Evolutionary conservation across 495 filamentous ascomycete genomes (phyloP).

Genomic region (Tuber umbilicatum): DNA sequence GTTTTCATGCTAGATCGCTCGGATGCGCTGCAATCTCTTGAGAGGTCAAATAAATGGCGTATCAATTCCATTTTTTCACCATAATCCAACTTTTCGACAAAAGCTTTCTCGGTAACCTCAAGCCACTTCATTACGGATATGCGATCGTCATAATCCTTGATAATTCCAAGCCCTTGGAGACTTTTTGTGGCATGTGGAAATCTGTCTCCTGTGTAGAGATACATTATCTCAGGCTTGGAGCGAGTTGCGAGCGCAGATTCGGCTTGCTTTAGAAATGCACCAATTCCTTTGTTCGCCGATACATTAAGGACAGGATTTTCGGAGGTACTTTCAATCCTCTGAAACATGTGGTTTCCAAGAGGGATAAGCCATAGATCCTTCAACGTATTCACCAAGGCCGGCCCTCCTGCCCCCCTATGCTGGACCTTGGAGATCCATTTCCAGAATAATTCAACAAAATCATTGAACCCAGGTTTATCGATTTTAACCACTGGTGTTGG

Average conservation of each 20-base stretch:
- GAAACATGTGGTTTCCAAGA: conserved; percentile 28
- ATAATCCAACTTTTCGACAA: conserved; percentile 14
- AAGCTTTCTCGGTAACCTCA: conserved; percentile 14
- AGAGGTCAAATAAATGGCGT: conserved; percentile 2
- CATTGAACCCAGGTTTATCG: conserved; percentile 8
- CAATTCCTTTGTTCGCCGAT: conserved; percentile 6
- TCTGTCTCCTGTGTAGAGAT: conserved; percentile 8
- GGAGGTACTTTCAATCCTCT: conserved; percentile 28
- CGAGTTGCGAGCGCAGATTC: conserved; percentile 9
- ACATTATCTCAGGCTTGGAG: not conserved
- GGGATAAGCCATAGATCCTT: conserved; percentile 43
- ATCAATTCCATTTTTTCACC: conserved; percentile 13
- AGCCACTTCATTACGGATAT: conserved; percentile 22
- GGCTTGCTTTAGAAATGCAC: conserved; percentile 8
- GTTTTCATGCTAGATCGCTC: conserved; percentile 5
- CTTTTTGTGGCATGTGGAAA: conserved; percentile 8
- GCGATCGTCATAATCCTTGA: conserved; percentile 10
- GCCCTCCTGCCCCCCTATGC: not conserved
- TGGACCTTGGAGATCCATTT: conserved; percentile 11
- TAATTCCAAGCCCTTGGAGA: conserved; percentile 10
- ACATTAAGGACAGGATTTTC: conserved; percentile 23
- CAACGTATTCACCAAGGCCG: not conserved
- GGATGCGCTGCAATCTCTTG: not conserved
- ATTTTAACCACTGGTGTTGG: conserved; percentile 8
- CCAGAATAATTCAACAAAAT: conserved; percentile 32